These are phyloP conservation scores for Aspergillus hortae DNA, from an alignment of 2,329 filamentous ascomycete species.

Conservation along the genomic window DNA sequence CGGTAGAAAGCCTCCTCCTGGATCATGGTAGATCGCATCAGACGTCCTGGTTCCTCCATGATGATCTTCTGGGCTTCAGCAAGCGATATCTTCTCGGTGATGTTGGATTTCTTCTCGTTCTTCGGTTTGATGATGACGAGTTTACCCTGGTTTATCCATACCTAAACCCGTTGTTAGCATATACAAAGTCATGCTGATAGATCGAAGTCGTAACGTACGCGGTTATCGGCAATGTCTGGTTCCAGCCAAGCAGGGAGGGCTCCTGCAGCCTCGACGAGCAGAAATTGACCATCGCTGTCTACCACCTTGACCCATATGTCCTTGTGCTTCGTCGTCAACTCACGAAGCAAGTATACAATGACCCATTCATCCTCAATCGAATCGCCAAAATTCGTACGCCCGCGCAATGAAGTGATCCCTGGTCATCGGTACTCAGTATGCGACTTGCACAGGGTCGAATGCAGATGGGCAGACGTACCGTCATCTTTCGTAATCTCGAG, in stretches of 20 bases:
- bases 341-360: constrained; percentile 81
- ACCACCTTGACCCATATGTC: constrained; percentile 77
- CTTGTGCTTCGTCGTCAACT: constrained; percentile 69
- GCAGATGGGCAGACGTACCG: constrained; percentile 43
- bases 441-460: neutral
- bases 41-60: constrained; percentile 49
- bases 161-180: constrained; percentile 34
- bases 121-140: constrained; percentile 66
- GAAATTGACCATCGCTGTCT: constrained; percentile 91
- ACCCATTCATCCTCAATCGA: constrained; percentile 98
- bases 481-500: constrained; percentile 61
- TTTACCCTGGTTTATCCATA: constrained; percentile 80
- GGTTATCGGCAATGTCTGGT: constrained; percentile 81
- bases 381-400: constrained; percentile 83
- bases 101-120: constrained; percentile 42
- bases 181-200: neutral
- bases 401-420: constrained; percentile 62
- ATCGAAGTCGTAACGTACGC: constrained; percentile 43
- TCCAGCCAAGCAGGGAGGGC: constrained; percentile 85
- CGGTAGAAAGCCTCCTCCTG: constrained; percentile 91
- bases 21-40: constrained; percentile 70
- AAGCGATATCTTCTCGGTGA: constrained; percentile 54
- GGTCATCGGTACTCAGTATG: constrained; percentile 4
- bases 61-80: constrained; percentile 63
- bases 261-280: constrained; percentile 89